Conservation (phyloP, 768 basidiomycete species). For the Boletus insuetus region DNA sequence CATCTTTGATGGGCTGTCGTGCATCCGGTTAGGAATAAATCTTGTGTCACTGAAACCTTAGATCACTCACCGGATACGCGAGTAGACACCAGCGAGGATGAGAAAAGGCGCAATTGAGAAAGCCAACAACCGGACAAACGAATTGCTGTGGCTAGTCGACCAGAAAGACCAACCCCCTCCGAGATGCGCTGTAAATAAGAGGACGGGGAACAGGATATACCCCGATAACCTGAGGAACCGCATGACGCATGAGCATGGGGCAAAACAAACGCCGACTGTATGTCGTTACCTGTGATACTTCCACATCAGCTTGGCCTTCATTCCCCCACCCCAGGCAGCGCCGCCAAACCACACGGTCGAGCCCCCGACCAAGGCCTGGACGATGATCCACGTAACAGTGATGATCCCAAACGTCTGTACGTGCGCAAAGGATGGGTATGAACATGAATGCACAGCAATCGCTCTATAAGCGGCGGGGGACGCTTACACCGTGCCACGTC, state of each 20-base stretch:
- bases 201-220: slow-evolving; percentile 60
- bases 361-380: slow-evolving; percentile 62
- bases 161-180: slow-evolving; percentile 72
- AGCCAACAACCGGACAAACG: slow-evolving; percentile 44
- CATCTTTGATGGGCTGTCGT: slow-evolving; percentile 61
- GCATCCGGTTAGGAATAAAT: background rate
- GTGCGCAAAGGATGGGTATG: background rate
- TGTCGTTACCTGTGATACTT: slow-evolving; percentile 70
- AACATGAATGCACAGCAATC: background rate
- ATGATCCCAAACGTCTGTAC: slow-evolving; percentile 62
- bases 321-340: slow-evolving; percentile 64
- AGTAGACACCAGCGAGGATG: slow-evolving; percentile 41
- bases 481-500: slow-evolving; percentile 72
- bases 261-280: too few relatives aligned
- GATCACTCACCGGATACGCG: slow-evolving; percentile 49
- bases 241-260: too few relatives aligned
- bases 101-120: slow-evolving; percentile 56
- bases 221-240: slow-evolving; percentile 56
- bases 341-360: slow-evolving; percentile 80
- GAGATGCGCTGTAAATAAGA: slow-evolving; percentile 63
- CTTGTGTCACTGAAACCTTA: background rate
- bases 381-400: slow-evolving; percentile 55
- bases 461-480: background rate
- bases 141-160: slow-evolving; percentile 39
- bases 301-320: slow-evolving; percentile 72